phyloP scores from a whole-genome alignment of 768 basidiomycete genomes.

The Boletus sensibilis region DNA sequence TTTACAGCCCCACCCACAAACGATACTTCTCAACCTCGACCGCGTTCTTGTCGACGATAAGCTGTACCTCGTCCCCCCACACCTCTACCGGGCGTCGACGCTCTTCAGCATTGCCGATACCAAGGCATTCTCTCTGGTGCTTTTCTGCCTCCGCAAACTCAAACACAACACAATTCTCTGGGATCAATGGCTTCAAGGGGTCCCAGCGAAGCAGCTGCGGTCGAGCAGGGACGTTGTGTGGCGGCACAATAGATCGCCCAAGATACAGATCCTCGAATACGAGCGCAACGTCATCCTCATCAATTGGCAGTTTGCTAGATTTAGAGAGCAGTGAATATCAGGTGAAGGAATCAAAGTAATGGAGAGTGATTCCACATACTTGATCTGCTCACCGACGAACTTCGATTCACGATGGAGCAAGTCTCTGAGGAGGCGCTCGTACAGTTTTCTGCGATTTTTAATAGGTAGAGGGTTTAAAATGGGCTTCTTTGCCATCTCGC shows the following conservation, averaged over 20 bases:
- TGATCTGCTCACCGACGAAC: constrained; percentile 56
- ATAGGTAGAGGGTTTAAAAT: constrained; percentile 82
- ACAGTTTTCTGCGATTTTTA: constrained; percentile 81
- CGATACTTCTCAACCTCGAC: constrained; percentile 57
- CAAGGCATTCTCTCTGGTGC: constrained; percentile 52
- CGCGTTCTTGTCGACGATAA: constrained; percentile 54
- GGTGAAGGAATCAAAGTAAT: not conserved
- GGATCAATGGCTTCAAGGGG: constrained; percentile 52
- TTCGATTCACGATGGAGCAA: constrained; percentile 73
- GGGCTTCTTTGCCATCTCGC: constrained; percentile 81
- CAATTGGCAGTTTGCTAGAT: constrained; percentile 68
- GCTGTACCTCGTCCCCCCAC: constrained; percentile 67
- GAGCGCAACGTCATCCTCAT: constrained; percentile 78
- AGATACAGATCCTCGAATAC: constrained; percentile 87
- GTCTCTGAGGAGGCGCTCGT: constrained; percentile 75
- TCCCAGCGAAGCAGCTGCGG: constrained; percentile 87
- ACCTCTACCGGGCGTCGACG: constrained; percentile 47
- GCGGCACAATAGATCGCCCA: constrained; percentile 76
- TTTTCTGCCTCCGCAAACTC: constrained; percentile 70
- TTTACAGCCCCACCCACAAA: constrained; percentile 46
- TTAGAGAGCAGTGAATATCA: not conserved
- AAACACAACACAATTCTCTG: constrained; percentile 87
- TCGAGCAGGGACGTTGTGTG: constrained; percentile 66
- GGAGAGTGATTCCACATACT: constrained; percentile 42
- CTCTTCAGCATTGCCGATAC: constrained; percentile 6